These are phyloP conservation scores for Scenedesmus sp. DNA, from an alignment of 163 green algal species.

Conservation along the genomic window DNA sequence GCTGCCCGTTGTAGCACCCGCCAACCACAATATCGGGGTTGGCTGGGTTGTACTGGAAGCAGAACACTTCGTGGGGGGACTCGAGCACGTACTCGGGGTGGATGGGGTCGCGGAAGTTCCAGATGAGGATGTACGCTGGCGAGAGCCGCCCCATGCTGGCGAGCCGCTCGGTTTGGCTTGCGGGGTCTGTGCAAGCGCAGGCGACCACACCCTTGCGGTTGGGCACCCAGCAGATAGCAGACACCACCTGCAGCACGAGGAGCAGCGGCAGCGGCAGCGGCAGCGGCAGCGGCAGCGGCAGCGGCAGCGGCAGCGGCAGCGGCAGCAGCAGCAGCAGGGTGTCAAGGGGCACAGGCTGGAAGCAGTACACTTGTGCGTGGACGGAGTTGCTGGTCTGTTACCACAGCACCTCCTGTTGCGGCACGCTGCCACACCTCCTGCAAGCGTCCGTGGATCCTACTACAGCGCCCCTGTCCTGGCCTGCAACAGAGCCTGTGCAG, in stretches of 20 bases:
- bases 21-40: slow-evolving; percentile 78
- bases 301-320: too few species aligned
- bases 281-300: too few species aligned
- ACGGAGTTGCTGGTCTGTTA: background rate
- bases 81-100: slow-evolving; percentile 86
- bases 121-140: slow-evolving; percentile 80
- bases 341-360: too few species aligned
- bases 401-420: too few species aligned
- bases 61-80: slow-evolving; percentile 62
- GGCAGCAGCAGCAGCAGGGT: too few species aligned
- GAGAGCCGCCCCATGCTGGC: slow-evolving; percentile 64
- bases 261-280: background rate
- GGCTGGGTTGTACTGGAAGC: slow-evolving; percentile 83
- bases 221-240: slow-evolving; percentile 84
- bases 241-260: slow-evolving; percentile 69
- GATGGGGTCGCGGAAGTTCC: slow-evolving; percentile 87
- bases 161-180: slow-evolving; percentile 73
- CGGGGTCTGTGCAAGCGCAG: slow-evolving; percentile 74
- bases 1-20: slow-evolving; percentile 81
- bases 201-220: slow-evolving; percentile 76
- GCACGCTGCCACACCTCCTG: too few species aligned
- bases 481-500: background rate
- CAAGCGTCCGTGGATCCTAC: background rate
- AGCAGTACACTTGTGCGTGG: too few species aligned
- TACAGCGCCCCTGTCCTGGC: slow-evolving; percentile 28